Evolutionary conservation across 257 asterid genomes (phyloP).

Genomic region (Verbascum thapsus): DNA sequence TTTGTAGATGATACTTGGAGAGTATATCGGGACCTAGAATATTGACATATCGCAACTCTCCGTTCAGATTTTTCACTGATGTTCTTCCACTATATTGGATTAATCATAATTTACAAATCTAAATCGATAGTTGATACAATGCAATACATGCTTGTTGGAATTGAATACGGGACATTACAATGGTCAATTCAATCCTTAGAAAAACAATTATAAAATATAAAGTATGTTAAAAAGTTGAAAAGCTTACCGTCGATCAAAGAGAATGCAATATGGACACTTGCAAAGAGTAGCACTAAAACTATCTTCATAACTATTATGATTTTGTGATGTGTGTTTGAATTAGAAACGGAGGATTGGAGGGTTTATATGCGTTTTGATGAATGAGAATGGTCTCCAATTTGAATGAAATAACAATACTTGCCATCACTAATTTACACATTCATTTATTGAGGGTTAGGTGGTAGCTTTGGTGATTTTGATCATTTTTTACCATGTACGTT

Average conservation of each 20-base stretch:
- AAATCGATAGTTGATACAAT: too few relatives aligned
- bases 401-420: conserved; percentile 26
- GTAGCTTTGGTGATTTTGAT: background rate
- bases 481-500: background rate
- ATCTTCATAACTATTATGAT: conserved; percentile 24
- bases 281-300: conserved; percentile 33
- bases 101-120: too few relatives aligned
- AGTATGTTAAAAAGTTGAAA: background rate
- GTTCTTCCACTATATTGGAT: too few relatives aligned
- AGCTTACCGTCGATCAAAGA: conserved; percentile 48
- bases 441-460: background rate
- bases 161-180: too few relatives aligned
- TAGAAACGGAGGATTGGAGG: conserved; percentile 16
- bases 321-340: background rate
- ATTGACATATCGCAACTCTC: too few relatives aligned
- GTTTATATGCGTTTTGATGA: conserved; percentile 32
- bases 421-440: conserved; percentile 21
- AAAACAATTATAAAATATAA: background rate
- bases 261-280: conserved; percentile 31
- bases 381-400: conserved; percentile 24
- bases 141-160: background rate
- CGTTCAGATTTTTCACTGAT: too few relatives aligned
- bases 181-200: background rate
- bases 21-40: too few relatives aligned
- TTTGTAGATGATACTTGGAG: background rate